Base-by-base conservation (phyloP, 768 basidiomycete genomes). In the Butyriboletus loyo region DNA sequence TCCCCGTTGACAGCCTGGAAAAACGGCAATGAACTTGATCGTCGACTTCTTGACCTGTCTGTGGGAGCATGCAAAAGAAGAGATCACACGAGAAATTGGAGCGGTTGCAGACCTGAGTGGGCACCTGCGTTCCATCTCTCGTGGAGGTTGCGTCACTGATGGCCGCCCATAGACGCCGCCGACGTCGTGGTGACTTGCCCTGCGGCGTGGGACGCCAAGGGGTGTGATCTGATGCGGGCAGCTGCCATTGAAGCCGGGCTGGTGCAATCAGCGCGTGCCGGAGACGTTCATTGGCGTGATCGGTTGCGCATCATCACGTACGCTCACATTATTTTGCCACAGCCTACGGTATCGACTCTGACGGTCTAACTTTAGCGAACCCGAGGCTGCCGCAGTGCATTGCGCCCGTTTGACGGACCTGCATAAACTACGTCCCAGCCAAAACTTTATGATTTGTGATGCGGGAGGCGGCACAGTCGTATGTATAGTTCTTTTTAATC, bases 381-480 rank as follows among this genome's bases (percentile, higher is more conserved):
- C 83, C 27, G 92, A 93, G 69, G 92, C 92, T 2, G 92, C 91
- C n/a, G 92, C 92, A 8, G 87, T 93, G 9, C 92, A 95, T 54
- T 92, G 90, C 54, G 89, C 87, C 3, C 83, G 87, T 53, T 75
- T 94, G 46, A 89, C 88, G 28, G 83, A 87, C 53, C 73, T 94
- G 3, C 89, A 92, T 68, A 84, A 85, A 58, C 73, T 94, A 49
- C 84, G 81, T 46, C 80, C 89, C 0, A 86, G 85, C 21, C 90
- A 94, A 63, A 90, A 84, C 57, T 94, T 94, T 65, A 85, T 94
- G 68, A 88, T 95, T n/a, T 91, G 88, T 63, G 92, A 95, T 69
- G 91, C 90, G 19, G 92, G 89, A 63, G 89, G 90, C 65, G 89
- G 89, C 64, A 89, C 86, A 11, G 85, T 88, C 42, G 79, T 76